phyloP scores from a whole-genome alignment of 2,329 filamentous ascomycete genomes.

The Neofusicoccum kwambonambiense region DNA sequence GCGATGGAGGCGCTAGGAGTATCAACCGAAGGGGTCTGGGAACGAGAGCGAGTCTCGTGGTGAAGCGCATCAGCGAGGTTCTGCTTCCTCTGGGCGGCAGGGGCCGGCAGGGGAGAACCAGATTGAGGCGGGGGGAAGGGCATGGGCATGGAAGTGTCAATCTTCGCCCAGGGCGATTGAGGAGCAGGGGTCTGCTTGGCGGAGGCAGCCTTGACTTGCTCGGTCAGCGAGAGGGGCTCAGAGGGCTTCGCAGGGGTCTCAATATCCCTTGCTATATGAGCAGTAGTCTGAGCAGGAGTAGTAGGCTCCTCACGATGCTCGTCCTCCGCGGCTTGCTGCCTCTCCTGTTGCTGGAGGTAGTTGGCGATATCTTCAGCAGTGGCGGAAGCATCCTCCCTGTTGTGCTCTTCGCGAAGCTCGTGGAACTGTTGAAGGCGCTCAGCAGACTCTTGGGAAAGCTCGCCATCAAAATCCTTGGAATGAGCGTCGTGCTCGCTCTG shows the following conservation, averaged over 20 bases:
- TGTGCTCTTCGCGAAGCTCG: slow-evolving; percentile 56
- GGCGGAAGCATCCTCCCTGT: not conserved
- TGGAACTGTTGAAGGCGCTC: slow-evolving; percentile 84
- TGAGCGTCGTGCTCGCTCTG: slow-evolving; percentile 56
- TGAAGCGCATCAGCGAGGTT: slow-evolving; percentile 75
- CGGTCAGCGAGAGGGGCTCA: slow-evolving; percentile 68
- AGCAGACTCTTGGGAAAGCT: slow-evolving; percentile 45
- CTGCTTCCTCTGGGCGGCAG: slow-evolving; percentile 81
- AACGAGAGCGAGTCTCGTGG: slow-evolving; percentile 67
- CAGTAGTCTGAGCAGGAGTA: not conserved
- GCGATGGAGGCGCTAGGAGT: slow-evolving; percentile 72
- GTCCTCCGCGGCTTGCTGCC: slow-evolving; percentile 25
- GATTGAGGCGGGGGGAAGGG: slow-evolving; percentile 73
- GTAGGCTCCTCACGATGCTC: slow-evolving; percentile 21
- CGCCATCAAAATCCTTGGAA: slow-evolving; percentile 48
- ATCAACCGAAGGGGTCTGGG: slow-evolving; percentile 70
- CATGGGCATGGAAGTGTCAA: slow-evolving; percentile 69
- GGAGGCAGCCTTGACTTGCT: slow-evolving; percentile 74
- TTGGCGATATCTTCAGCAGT: slow-evolving; percentile 16
- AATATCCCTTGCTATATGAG: slow-evolving; percentile 7
- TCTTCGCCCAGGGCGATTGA: slow-evolving; percentile 59
- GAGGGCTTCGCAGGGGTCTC: slow-evolving; percentile 28
- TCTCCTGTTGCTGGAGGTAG: slow-evolving; percentile 23
- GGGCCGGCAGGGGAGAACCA: slow-evolving; percentile 80
- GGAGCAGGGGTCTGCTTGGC: slow-evolving; percentile 57